Percentiles rank a stretch among this genome's conserved stretches.
phyloP scores from a whole-genome alignment of 2,329 filamentous ascomycete genomes.

The Ascochyta fabae region DNA sequence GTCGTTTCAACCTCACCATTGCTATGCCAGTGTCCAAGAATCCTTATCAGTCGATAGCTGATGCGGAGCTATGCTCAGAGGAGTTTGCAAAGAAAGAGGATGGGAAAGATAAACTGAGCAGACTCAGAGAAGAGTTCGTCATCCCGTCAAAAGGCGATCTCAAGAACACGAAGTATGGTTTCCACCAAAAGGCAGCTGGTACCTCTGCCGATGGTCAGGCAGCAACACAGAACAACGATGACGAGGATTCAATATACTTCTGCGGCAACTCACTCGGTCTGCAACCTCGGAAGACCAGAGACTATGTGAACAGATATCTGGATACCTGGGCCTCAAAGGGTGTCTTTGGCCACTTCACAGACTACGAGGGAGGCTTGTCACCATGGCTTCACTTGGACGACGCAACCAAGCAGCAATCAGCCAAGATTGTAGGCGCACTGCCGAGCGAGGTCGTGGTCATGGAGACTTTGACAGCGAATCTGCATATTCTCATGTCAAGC shows the following conservation, averaged over 20 bases:
- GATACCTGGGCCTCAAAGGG: slow-evolving; percentile 85
- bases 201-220: slow-evolving; percentile 24
- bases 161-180: slow-evolving; percentile 61
- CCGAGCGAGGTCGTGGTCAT: slow-evolving; percentile 81
- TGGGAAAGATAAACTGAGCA: slow-evolving; percentile 46
- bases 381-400: slow-evolving; percentile 83
- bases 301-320: slow-evolving; percentile 74
- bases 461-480: slow-evolving; percentile 82
- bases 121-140: slow-evolving; percentile 70
- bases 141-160: slow-evolving; percentile 78
- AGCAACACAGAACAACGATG: slow-evolving; percentile 8
- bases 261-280: slow-evolving; percentile 90
- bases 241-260: slow-evolving; percentile 72
- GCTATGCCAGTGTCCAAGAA: slow-evolving; percentile 36
- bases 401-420: slow-evolving; percentile 71
- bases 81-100: slow-evolving; percentile 45
- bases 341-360: slow-evolving; percentile 81
- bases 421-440: slow-evolving; percentile 75
- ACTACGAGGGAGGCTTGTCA: slow-evolving; percentile 70
- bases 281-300: slow-evolving; percentile 72
- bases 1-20: slow-evolving; percentile 2
- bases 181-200: slow-evolving; percentile 15
- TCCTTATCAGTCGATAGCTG: slow-evolving; percentile 28
- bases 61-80: slow-evolving; percentile 36
- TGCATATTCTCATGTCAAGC: slow-evolving; percentile 82